Base-by-base conservation (phyloP, 1,284 basidiomycete genomes). In the Cerrena zonata region DNA sequence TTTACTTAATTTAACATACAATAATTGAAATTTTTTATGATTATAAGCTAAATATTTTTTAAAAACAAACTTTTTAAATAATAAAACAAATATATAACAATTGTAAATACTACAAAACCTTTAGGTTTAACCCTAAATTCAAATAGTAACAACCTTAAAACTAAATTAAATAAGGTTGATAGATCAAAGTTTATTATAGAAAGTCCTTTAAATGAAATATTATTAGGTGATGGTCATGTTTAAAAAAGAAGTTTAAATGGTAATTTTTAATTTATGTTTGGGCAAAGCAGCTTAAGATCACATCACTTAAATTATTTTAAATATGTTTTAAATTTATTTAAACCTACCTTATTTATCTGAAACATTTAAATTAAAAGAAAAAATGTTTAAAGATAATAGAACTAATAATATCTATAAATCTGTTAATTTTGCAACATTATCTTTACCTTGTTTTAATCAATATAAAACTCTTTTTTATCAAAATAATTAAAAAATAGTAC, bases 271-370 rank as follows among this genome's bases (percentile, higher is more conserved):
- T 52, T 61, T 54, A 50, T 60, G 60, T 60, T 55, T 62, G 58
- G 60, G 60, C 50, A 62, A 61, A 58, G 61, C 55, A 62, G n/a
- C 60, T 60, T 45, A 43, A 56, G 57, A 63, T 61, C 52, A 54
- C 53, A 52, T 53, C 55, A 59, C 62, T 62, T 19, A 56, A 44
- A 53, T 52, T 40, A 47, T 50, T 34, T 58, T 62, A 58, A 49
- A 63, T 53, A 52, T 53, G 55, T 59, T 54, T 57, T 44, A 59
- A 51, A 52, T 61, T 59, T 56, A 54, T 56, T 44, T 55, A 43
- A 44, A 59, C n/a, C n/a, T n/a, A n/a, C n/a, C n/a, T 37, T 53
- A 59, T 62, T 61, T 57, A 59, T 43, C 51, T 58, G 51, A 53
- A 50, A 52, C 50, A 53, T 52, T 62, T 62, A 59, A 63, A 63